Percentiles rank a stretch among this genome's conserved stretches.
phyloP scores from a whole-genome alignment of 768 basidiomycete species.

The Sarcodon aspratus region DNA sequence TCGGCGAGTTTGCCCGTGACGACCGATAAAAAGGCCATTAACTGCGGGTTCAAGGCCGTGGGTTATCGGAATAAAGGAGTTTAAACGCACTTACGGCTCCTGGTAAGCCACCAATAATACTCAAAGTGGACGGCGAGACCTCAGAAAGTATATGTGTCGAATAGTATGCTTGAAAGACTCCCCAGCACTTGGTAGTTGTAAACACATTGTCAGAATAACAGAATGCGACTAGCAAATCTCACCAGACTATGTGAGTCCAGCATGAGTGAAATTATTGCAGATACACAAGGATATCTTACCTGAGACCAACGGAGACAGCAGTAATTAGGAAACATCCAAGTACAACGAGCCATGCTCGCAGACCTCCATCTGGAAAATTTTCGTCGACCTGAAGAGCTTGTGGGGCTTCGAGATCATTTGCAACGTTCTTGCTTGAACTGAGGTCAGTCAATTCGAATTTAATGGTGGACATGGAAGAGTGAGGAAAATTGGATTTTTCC shows the following conservation, averaged over 20 bases:
- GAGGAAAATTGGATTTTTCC: too few relatives aligned
- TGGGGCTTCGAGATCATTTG: neutral
- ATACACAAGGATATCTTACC: constrained; percentile 8
- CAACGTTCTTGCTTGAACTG: too few relatives aligned
- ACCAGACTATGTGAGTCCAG: neutral
- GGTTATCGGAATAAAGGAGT: neutral
- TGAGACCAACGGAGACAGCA: constrained; percentile 13
- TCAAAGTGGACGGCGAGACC: constrained; percentile 7
- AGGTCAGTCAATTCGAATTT: too few relatives aligned
- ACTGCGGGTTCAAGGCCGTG: constrained; percentile 6
- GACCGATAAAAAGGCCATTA: constrained; percentile 15
- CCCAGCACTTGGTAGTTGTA: constrained; percentile 16
- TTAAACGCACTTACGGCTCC: constrained; percentile 8
- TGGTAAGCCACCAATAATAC: constrained; percentile 15
- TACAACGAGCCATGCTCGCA: constrained; percentile 20
- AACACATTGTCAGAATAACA: neutral
- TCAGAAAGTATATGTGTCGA: constrained; percentile 13
- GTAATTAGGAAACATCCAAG: constrained; percentile 18
- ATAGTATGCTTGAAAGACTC: constrained; percentile 21
- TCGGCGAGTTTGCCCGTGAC: constrained; percentile 21
- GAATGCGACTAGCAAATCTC: neutral
- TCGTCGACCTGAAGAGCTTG: neutral
- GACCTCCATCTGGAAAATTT: constrained; percentile 15
- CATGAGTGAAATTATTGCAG: neutral
- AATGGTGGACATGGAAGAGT: too few relatives aligned